Conservation (phyloP, 2,329 filamentous ascomycete species). For the Epichloe brachyelytri region DNA sequence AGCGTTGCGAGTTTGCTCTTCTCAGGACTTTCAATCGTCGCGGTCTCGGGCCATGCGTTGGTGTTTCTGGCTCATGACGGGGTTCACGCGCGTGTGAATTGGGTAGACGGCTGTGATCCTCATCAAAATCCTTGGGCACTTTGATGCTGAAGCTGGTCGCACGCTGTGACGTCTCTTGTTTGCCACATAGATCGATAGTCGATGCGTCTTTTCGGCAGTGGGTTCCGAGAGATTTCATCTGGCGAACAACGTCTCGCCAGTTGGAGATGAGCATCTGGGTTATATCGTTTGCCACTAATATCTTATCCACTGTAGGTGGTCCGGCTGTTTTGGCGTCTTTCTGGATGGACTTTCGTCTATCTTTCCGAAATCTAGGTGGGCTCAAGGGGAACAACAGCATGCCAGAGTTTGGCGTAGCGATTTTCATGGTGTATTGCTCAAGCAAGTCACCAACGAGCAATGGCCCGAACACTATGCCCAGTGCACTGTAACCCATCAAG, state of each 20-base stretch:
- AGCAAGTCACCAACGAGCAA: slow-evolving; percentile 47
- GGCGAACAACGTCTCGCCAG: slow-evolving; percentile 50
- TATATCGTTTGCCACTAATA: slow-evolving; percentile 44
- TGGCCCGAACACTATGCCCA: slow-evolving; percentile 54
- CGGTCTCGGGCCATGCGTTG: slow-evolving; percentile 14
- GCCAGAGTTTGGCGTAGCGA: slow-evolving; percentile 28
- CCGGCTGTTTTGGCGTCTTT: slow-evolving; percentile 6
- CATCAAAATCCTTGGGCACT: neutral
- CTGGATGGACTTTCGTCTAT: slow-evolving; percentile 12
- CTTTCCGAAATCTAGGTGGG: slow-evolving; percentile 25
- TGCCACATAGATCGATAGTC: slow-evolving; percentile 5
- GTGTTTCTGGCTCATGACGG: slow-evolving; percentile 26
- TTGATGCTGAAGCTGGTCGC: neutral
- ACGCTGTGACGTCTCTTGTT: neutral
- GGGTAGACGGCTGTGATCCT: neutral
- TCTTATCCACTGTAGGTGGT: slow-evolving; percentile 35
- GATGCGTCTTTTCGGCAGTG: slow-evolving; percentile 13
- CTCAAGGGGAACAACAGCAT: slow-evolving; percentile 29
- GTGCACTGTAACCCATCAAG: slow-evolving; percentile 49
- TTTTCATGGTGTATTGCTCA: slow-evolving; percentile 34
- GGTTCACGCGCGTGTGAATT: slow-evolving; percentile 10
- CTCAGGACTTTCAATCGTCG: slow-evolving; percentile 11
- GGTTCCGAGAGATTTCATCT: slow-evolving; percentile 38
- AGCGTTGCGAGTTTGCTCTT: slow-evolving; percentile 11
- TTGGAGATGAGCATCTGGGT: slow-evolving; percentile 53